Base-by-base conservation (phyloP, 2,329 filamentous ascomycete genomes). In the Capronia epimyces region DNA sequence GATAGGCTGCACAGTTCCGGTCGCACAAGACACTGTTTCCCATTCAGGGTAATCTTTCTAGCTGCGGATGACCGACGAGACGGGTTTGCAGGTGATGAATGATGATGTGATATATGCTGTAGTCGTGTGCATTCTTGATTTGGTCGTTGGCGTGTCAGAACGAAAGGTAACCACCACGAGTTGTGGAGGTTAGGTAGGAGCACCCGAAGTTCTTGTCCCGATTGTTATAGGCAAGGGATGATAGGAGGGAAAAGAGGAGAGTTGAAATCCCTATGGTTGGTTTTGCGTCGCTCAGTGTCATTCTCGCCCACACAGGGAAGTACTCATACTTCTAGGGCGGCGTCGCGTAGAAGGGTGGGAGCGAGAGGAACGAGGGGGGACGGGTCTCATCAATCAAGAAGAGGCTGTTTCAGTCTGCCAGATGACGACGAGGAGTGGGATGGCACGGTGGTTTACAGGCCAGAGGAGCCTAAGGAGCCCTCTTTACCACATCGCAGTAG, bases 61-160 rank as follows among this genome's bases (percentile, higher is more conserved):
- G 29, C 43, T 40, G 51, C 49, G 29, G 27, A 20, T 15, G 36
- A 50, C 36, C 29, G 43, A 13, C 37, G 41, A 49, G 21, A 36
- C 29, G 41, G 20, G 37, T 40, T 36, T 22, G 21, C 29, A 43
- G 21, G 44, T 40, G 47, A 20, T 42, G 22, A 34, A 51, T 47
- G 39, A 36, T 42, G 45, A 49, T 54, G 29, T 44, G 41, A 29
- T 24, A 37, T 43, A 47, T 25, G 48, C 31, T 20, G 46, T 42
- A 53, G 37, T 54, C 49, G 55, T 54, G 51, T 29, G 45, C 42
- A 40, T 46, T 45, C 32, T 37, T 55, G 55, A 55, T 55, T 55
- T 52, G 55, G 36, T 53, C 29, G 39, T 22, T n/a, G 32, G 25
- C 49, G 45, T 51, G 49, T 47, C 42, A 50, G 50, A 47, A 51